Evolutionary conservation across 768 basidiomycete genomes (phyloP).

Genomic region (Russula griseocarnosa): DNA sequence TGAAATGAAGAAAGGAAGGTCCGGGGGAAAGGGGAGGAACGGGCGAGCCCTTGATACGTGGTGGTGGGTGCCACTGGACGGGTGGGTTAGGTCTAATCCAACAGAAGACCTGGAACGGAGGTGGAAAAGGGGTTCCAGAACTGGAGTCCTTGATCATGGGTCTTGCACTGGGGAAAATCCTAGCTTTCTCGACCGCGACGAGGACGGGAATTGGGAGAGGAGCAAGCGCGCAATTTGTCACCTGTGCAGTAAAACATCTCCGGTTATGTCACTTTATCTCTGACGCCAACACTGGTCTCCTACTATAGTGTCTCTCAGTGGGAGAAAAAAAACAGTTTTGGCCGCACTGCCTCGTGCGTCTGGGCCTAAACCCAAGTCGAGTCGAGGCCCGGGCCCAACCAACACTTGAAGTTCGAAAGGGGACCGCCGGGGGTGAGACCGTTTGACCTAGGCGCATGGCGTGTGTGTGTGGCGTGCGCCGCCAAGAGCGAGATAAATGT

Average conservation of each 20-base stretch:
- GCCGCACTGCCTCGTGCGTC: background rate
- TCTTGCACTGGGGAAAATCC: background rate
- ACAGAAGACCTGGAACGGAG: background rate
- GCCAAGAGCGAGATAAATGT: background rate
- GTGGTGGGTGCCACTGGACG: too few species aligned
- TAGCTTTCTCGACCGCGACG: background rate
- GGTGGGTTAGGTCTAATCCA: slow-evolving; percentile 4
- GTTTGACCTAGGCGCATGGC: too few species aligned
- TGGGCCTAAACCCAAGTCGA: background rate
- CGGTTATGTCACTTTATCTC: background rate
- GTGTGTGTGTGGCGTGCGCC: too few species aligned
- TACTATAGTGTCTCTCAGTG: background rate
- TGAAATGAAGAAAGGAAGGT: too few species aligned
- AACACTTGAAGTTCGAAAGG: background rate
- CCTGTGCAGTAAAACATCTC: background rate
- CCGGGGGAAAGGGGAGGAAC: background rate
- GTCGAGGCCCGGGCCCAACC: background rate
- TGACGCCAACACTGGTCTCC: background rate
- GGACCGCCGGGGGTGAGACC: background rate
- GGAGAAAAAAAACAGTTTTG: too few species aligned
- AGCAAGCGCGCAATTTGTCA: background rate
- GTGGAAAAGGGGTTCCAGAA: slow-evolving; percentile 7
- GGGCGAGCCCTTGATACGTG: background rate
- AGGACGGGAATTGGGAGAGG: background rate
- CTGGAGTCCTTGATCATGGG: slow-evolving; percentile 1